Base-by-base conservation (phyloP, 495 filamentous ascomycete species). In the Neurospora cerealis region DNA sequence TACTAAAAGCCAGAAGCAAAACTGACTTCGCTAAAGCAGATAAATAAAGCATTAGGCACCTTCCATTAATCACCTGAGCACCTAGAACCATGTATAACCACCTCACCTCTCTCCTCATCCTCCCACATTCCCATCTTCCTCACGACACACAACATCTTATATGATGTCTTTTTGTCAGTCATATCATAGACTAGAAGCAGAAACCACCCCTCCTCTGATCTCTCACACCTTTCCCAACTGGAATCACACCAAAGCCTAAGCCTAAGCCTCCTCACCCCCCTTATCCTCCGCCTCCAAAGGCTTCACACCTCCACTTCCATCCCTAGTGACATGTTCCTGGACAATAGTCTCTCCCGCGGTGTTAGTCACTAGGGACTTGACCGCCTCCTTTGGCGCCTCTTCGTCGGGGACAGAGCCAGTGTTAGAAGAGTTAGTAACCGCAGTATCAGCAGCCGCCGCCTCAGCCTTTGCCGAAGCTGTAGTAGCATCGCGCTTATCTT, bases 301-400 rank as follows among this genome's bases (percentile, higher is more conserved):
- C 2, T 79, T 73, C 17, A 62, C 54, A 3, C 13, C 24, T 0
- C 54, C 54, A 15, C 13, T 62, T 9, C 75, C 80, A 34, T 79
- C 77, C 75, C 83, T 81, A 74, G 81, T 75, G 70, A 85, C 74
- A 24, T 79, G 77, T 69, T 84, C 84, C 73, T 80, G 76, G 48
- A 85, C 72, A 36, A 86, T 79, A 2, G 86, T 79, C 78, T 90
- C 89, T 48, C 88, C 88, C 13, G 88, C 86, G n/a, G 80, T 85
- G 73, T 89, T 89, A 71, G 86, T 86, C 71, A 82, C 86, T 4
- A 89, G 77, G 1, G 86, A 79, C 75, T 79, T 78, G 24, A 69
- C 72, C 46, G 80, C 77, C 15, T 71, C 62, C 36, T 73, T 72
- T 7, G 39, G 32, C 10, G 39, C 46, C 15, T 36, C n/a, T 5